Base-by-base conservation (phyloP, 2,329 filamentous ascomycete genomes). In the Hymenotorrendiella dingleyae region DNA sequence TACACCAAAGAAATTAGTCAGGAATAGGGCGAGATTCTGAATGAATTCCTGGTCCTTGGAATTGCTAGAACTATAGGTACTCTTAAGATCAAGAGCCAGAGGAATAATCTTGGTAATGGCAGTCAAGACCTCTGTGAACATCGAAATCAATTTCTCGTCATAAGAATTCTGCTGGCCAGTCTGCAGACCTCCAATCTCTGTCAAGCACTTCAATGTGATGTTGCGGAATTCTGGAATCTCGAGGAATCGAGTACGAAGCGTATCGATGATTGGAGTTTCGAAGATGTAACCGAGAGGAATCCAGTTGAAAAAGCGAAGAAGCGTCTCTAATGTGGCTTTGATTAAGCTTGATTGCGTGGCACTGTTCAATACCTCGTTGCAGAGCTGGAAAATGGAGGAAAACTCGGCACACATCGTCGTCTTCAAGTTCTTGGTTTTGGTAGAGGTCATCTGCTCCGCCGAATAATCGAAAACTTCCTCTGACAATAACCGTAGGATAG, bases 391-490 rank as follows among this genome's bases (percentile, higher is more conserved):
- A 62, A 98, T 98, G 43, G 89, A 87, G 1, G 94, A 96, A 66
- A 98, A 98, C 68, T 98, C 93, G 63, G 90, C 84, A 67, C 90
- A 96, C 93, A 98, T 98, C 53, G 88, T 95, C 55, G 90, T 91
- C 74, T 98, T 98, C 50, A 98, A 74, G 65, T 94, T 95, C 59
- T 90, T 82, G 29, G 90, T 94, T 73, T 98, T 98, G 46, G 85
- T 80, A 27, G 91, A 96, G n/a, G 93, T 98, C 91, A 98, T 96
- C 65, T 96, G 88, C 62, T 98, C 93, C 52, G 91, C 88, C 1
- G 93, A 98, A 67, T 94, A 98, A 70, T 98, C 93, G 62, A 98
- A 98, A 27, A 98, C 91, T 66, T 98, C 93, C 66, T 98, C 93
- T 6, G 93, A 98, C 34, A 98, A 77, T 57, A 98, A 72, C 47